Evolutionary conservation across 257 asterid species (phyloP), one percentile per base, ranked within the genome.

Genomic region (Perilla frutescens): DNA sequence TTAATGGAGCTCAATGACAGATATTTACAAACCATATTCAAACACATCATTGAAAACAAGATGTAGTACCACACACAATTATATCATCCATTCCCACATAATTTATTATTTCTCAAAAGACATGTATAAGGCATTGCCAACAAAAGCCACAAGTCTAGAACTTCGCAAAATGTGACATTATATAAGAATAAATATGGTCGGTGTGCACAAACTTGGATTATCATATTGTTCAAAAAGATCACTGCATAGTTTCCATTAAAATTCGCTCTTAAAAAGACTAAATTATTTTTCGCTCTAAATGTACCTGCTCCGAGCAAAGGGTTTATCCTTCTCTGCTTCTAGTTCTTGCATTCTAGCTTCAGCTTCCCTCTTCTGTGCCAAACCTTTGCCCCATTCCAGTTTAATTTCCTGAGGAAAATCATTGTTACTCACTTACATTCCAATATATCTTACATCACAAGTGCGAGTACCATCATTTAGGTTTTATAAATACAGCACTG

Each of bases 341-440:
- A 90, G 40, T 79, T 90, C 99, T 80, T 81, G 81, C 68, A 87
- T 59, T 77, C 82, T 87, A 57, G 86, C 92, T 79, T 94, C 97
- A 82, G 90, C 90, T 85, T 94, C 98, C 71, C 93, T 87, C 84
- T 91, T 94, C 72, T 91, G 99, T 72, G 91, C 91, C 86, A 93
- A 77, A 50, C 98, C 97, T 68, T 91, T 88, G 50, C 97, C 98
- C 97, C 98, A 93, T 80, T 91, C 98, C 81, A 93, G 73, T 75
- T 89, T 91, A 80, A 91, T 77, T 88, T 91, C 98, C 96, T 93
- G 87, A 77, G 48, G 67, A 59, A 75, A 70, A 73, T 73, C 55
- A 72, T 14, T 37, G 32, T 31, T 65, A 44, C 34, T 54, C 43
- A 12, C 62, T 66, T 45, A 31, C 59, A 72, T 32, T 34, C 60